Evolutionary conservation across 306 rosid genomes (phyloP), one percentile per base, ranked within the genome.

Genomic region (Prinsepia uniflora): DNA sequence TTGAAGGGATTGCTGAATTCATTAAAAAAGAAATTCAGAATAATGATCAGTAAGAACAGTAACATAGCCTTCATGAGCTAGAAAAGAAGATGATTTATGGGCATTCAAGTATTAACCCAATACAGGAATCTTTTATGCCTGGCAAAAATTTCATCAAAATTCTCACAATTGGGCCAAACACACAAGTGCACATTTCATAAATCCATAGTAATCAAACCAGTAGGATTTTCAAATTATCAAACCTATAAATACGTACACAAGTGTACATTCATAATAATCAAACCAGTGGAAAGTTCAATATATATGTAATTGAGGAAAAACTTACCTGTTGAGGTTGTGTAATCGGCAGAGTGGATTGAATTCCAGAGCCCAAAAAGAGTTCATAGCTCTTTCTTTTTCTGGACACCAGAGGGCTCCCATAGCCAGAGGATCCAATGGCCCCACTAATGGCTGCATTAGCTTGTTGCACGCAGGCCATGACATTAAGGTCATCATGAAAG

Each of bases 371-470:
- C 53, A 76, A 78, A 80, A 46, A 79, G 5, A 71, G 75, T 71
- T 86, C 83, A 0, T 70, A 74, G 55, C 52, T 43, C 78, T 83
- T 85, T 83, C 94, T 84, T 77, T 77, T 86, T 63, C 76, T 90
- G 74, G 91, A 84, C 67, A 79, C 80, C 40, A 45, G 30, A 49
- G 71, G 72, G 48, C 72, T 79, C 71, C 83, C 84, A 67, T 70
- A 76, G 63, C 84, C 83, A 43, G 86, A 86, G 65, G 85, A 77
- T 65, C 90, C 87, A 76, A 81, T 77, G 22, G 85, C 87, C 78
- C 82, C 85, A 49, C 41, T 82, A 68, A 81, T 80, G 82, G 85
- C 84, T 46, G 86, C 92, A 85, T 87, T 91, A 52, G 88, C 83
- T 77, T 82, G 88, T 84, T 79, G 86, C 76, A 81, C n/a, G 80